A percentile compares a stretch with the other conserved stretches of the same genome.
phyloP scores from a whole-genome alignment of 208 protist genomes.

The Trypanosoma mega region DNA sequence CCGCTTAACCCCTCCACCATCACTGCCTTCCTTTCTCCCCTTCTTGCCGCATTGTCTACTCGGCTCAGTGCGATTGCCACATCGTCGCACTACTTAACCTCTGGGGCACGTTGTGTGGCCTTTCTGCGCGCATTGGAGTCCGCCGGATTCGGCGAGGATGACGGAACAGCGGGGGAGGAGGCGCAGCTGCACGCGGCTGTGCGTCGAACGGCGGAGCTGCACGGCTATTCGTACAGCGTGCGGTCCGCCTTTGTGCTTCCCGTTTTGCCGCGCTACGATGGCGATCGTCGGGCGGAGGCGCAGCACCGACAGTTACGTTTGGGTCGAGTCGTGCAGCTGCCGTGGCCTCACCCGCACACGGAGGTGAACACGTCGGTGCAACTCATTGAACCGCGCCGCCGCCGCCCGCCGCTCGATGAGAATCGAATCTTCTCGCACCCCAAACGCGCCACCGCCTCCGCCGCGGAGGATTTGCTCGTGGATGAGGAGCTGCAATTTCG shows the following conservation, averaged over 20 bases:
- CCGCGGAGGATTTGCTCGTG: constrained; percentile 80
- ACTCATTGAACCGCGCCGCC: constrained; percentile 71
- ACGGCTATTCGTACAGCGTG: constrained; percentile 77
- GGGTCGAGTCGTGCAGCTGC: constrained; percentile 60
- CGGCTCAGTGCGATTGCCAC: background rate
- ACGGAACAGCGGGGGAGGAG: constrained; percentile 31
- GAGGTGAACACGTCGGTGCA: constrained; percentile 81
- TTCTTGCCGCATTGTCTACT: background rate
- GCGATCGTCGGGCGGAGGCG: constrained; percentile 58
- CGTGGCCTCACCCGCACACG: constrained; percentile 45
- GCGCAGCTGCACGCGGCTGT: constrained; percentile 31
- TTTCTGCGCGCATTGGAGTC: constrained; percentile 53
- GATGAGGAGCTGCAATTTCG: constrained; percentile 84
- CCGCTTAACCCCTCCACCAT: constrained; percentile 12
- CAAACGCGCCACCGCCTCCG: constrained; percentile 74
- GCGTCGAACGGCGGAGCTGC: constrained; percentile 34
- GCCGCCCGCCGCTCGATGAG: constrained; percentile 73
- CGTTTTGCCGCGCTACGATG: constrained; percentile 64
- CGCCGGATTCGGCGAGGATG: constrained; percentile 70
- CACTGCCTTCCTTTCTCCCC: constrained; percentile 4
- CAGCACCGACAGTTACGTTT: constrained; percentile 49
- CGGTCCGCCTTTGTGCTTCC: constrained; percentile 39
- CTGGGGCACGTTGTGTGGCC: constrained; percentile 25
- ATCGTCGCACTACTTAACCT: background rate
- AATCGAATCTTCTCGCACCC: constrained; percentile 83